Evolutionary conservation across 352 stramenopile genomes (phyloP).

Genomic region (Pythium insidiosum): DNA sequence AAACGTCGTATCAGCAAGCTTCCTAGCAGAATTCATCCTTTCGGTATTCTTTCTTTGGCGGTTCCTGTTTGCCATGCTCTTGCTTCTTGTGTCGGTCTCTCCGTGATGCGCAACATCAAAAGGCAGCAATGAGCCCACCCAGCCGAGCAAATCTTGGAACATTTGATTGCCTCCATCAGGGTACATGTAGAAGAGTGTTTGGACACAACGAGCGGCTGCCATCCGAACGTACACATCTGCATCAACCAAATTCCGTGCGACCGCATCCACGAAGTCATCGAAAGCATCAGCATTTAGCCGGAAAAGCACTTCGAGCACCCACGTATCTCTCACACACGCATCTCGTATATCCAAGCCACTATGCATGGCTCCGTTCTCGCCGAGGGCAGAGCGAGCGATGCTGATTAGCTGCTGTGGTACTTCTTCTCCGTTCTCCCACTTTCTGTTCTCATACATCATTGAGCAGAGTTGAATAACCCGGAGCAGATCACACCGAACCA

Average conservation of each 20-base stretch:
- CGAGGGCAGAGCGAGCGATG: conserved; percentile 13
- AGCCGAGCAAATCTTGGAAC: conserved; percentile 41
- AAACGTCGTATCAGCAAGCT: background rate
- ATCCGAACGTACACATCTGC: conserved; percentile 45
- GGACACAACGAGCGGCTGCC: conserved; percentile 31
- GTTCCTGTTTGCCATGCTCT: background rate
- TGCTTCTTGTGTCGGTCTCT: background rate
- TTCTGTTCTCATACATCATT: conserved; percentile 43
- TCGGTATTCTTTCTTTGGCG: too few relatives aligned
- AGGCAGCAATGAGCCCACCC: conserved; percentile 23
- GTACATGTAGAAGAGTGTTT: conserved; percentile 80
- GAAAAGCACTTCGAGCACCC: conserved; percentile 64
- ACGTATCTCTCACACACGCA: conserved; percentile 25
- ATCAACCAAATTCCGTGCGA: conserved; percentile 40
- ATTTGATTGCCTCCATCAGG: conserved; percentile 50
- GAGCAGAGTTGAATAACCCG: conserved; percentile 32
- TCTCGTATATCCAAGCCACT: conserved; percentile 16
- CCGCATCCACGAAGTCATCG: conserved; percentile 35
- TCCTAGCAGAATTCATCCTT: too few relatives aligned
- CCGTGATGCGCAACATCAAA: background rate
- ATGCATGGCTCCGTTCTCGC: background rate
- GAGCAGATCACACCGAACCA: conserved; percentile 46
- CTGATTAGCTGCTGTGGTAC: conserved; percentile 33
- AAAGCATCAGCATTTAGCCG: conserved; percentile 48
- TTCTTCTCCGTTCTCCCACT: conserved; percentile 42